These are phyloP conservation scores for Periconia macrospinosa DNA, from an alignment of 2,329 filamentous ascomycete species.

Conservation along the genomic window DNA sequence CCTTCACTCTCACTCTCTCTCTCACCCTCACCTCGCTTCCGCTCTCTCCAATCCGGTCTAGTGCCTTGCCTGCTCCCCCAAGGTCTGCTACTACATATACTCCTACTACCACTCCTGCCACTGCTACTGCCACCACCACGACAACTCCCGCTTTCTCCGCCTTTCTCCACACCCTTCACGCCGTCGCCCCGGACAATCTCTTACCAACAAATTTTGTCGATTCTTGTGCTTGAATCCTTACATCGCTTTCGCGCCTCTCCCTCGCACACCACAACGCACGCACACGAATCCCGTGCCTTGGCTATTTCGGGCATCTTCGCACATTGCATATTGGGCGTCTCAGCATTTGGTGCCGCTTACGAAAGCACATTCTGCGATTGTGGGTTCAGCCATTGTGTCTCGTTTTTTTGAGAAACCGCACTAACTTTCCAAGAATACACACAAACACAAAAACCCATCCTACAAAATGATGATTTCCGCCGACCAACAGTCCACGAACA, in stretches of 20 bases:
- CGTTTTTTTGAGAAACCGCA: constrained; percentile 18
- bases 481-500: constrained; percentile 47
- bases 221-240: not conserved
- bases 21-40: constrained; percentile 21
- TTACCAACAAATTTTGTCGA: too few species aligned
- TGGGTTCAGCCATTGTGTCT: constrained; percentile 24
- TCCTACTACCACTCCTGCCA: not conserved
- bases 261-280: not conserved
- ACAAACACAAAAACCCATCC: constrained; percentile 23
- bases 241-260: not conserved
- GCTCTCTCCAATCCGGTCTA: constrained; percentile 14
- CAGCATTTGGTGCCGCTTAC: constrained; percentile 22
- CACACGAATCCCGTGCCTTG: constrained; percentile 4
- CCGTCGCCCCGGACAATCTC: constrained; percentile 20
- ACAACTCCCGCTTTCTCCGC: constrained; percentile 7
- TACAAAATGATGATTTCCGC: constrained; percentile 44
- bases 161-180: constrained; percentile 10
- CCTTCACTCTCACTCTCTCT: constrained; percentile 27
- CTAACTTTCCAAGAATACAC: constrained; percentile 37
- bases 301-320: constrained; percentile 10
- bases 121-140: not conserved
- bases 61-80: not conserved
- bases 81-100: not conserved
- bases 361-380: constrained; percentile 9
- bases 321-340: constrained; percentile 15